Conservation (phyloP, 352 stramenopile genomes). For the Phytophthora sp. region DNA sequence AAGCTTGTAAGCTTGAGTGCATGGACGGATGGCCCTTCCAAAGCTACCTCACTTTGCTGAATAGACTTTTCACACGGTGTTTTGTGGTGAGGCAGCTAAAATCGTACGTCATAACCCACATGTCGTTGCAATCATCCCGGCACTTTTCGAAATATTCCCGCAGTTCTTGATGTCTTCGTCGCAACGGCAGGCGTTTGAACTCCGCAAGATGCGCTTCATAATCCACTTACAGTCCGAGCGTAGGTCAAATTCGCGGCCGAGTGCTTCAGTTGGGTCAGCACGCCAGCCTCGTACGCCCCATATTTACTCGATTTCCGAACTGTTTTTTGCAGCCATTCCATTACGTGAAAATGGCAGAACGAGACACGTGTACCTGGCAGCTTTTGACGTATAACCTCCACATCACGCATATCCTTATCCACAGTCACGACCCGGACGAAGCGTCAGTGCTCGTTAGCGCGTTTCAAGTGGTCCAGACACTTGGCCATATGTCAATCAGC, state of each 20-base stretch:
- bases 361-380: not conserved
- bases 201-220: slow-evolving; percentile 7
- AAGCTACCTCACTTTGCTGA: slow-evolving; percentile 15
- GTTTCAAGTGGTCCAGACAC: too few relatives aligned
- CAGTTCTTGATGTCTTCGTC: not conserved
- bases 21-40: not conserved
- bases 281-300: slow-evolving; percentile 1
- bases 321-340: slow-evolving; percentile 15
- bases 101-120: slow-evolving; percentile 6
- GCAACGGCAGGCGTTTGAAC: slow-evolving; percentile 5
- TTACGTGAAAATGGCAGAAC: slow-evolving; percentile 15
- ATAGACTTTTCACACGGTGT: not conserved
- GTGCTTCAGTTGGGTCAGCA: slow-evolving; percentile 6
- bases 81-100: not conserved
- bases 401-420: too few relatives aligned
- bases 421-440: too few relatives aligned
- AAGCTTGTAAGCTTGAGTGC: not conserved
- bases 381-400: not conserved
- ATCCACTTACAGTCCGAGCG: not conserved
- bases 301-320: slow-evolving; percentile 4
- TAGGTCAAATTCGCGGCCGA: too few relatives aligned
- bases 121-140: not conserved
- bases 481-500: too few relatives aligned
- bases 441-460: too few relatives aligned
- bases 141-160: slow-evolving; percentile 5